Percentiles rank a stretch among this genome's conserved stretches.
Evolutionary conservation across 176 grass and related monocot species (phyloP).

Genomic region (Chrysopogon serrulatus): DNA sequence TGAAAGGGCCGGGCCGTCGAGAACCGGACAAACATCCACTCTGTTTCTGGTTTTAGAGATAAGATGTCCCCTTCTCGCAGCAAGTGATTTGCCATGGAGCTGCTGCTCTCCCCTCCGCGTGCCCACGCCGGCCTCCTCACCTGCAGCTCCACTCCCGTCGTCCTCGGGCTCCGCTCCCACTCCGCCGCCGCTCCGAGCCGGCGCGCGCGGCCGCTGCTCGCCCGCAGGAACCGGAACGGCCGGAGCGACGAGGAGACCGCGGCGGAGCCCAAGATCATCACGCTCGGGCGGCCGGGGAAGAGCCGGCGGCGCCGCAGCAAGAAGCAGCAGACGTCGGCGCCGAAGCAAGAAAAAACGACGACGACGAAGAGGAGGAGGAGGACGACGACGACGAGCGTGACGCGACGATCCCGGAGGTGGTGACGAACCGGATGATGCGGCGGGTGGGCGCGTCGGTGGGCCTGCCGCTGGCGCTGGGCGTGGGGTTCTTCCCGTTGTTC

Average conservation of each 20-base stretch:
- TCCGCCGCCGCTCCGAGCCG: background rate
- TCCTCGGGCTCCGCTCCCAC: background rate
- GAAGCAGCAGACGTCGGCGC: background rate
- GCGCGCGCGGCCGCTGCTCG: slow-evolving; percentile 1
- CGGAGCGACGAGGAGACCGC: background rate
- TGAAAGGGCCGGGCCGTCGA: background rate
- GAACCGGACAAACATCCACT: background rate
- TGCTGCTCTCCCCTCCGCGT: slow-evolving; percentile 17
- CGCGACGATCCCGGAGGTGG: slow-evolving; percentile 50
- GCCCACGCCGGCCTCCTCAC: background rate
- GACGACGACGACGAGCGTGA: slow-evolving; percentile 8
- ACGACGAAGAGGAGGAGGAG: background rate
- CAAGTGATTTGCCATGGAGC: slow-evolving; percentile 37
- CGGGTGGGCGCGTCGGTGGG: slow-evolving; percentile 48
- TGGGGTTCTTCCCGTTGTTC: slow-evolving; percentile 86
- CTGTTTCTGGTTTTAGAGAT: slow-evolving; percentile 26
- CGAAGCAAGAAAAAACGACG: background rate
- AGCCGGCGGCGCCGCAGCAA: background rate
- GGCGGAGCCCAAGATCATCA: slow-evolving; percentile 36
- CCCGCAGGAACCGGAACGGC: slow-evolving; percentile 24
- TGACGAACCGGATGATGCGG: slow-evolving; percentile 54
- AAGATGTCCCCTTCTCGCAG: slow-evolving; percentile 12
- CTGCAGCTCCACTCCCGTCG: background rate
- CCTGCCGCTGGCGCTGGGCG: slow-evolving; percentile 50
- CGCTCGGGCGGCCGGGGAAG: slow-evolving; percentile 34